Evolutionary conservation across 2,329 filamentous ascomycete genomes (phyloP).

Genomic region (Trichocomaceae sp.): DNA sequence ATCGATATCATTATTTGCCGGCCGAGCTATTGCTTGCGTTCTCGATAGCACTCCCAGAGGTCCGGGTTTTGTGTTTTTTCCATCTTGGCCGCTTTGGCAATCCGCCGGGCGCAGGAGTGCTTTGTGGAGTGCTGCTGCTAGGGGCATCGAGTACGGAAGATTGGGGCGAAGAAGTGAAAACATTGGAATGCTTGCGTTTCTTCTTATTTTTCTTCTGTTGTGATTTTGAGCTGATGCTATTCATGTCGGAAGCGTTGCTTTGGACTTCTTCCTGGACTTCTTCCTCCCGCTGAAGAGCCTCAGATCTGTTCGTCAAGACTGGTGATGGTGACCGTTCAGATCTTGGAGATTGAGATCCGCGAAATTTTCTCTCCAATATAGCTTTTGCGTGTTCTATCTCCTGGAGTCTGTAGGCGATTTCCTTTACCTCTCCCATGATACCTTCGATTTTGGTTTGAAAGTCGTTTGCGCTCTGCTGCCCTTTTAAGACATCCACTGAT

Average conservation of each 20-base stretch:
- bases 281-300: background rate
- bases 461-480: background rate
- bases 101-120: background rate
- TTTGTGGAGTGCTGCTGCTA: background rate
- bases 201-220: slow-evolving; percentile 11
- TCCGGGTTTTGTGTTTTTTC: background rate
- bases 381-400: background rate
- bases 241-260: background rate
- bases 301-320: background rate
- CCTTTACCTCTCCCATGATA: background rate
- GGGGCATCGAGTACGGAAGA: background rate
- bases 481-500: background rate
- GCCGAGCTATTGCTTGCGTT: background rate
- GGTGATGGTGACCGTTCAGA: background rate
- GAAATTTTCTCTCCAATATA: background rate
- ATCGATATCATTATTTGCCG: background rate
- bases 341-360: background rate
- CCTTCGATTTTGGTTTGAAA: background rate
- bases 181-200: slow-evolving; percentile 1
- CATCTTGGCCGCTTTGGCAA: background rate
- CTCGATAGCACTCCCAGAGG: background rate
- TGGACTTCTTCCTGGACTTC: background rate
- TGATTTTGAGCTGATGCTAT: background rate
- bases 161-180: background rate
- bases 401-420: background rate